Evolutionary conservation across 2,329 filamentous ascomycete genomes (phyloP).

Genomic region (Fonsecaea pugnacius): DNA sequence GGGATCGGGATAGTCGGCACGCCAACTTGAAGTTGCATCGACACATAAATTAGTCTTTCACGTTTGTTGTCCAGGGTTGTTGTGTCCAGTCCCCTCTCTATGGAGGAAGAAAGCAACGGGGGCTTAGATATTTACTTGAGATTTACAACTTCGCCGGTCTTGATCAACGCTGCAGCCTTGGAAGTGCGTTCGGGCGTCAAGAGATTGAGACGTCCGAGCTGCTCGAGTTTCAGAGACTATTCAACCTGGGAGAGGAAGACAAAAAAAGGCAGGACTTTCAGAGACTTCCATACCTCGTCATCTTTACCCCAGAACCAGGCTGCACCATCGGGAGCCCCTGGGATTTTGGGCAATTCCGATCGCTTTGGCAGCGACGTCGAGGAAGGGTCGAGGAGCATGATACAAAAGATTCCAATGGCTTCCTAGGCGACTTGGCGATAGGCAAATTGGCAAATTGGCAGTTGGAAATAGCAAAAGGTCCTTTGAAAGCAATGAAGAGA

Average conservation of each 20-base stretch:
- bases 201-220: slow-evolving; percentile 57
- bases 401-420: background rate
- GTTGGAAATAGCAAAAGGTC: too few species aligned
- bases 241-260: too few species aligned
- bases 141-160: slow-evolving; percentile 55
- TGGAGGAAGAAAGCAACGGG: background rate
- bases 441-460: too few species aligned
- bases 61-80: too few species aligned
- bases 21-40: slow-evolving; percentile 48
- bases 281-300: slow-evolving; percentile 31
- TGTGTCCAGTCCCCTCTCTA: too few species aligned
- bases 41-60: background rate
- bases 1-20: slow-evolving; percentile 55
- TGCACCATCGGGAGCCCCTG: slow-evolving; percentile 58
- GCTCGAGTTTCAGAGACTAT: background rate
- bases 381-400: slow-evolving; percentile 6
- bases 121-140: slow-evolving; percentile 37
- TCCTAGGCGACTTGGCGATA: too few species aligned
- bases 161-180: slow-evolving; percentile 54
- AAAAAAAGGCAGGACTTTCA: too few species aligned
- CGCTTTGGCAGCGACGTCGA: slow-evolving; percentile 5
- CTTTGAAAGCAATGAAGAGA: background rate
- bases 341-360: slow-evolving; percentile 54
- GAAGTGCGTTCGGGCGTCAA: slow-evolving; percentile 61
- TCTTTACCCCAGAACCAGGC: slow-evolving; percentile 65